Conservation (phyloP, 345 rosid genomes). For the Schrenkiella parvula region DNA sequence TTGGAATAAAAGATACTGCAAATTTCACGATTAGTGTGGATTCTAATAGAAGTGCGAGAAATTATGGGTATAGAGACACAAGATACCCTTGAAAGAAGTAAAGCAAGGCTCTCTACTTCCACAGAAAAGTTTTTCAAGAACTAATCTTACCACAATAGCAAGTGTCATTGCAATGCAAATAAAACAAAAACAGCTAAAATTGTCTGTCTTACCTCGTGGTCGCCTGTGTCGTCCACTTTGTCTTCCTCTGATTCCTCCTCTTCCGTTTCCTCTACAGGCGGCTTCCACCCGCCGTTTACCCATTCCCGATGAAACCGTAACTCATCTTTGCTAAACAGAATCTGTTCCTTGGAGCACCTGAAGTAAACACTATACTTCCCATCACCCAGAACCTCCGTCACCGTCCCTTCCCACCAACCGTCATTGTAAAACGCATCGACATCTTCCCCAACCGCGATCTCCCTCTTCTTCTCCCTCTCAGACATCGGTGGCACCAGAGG, state of each 20-base stretch:
- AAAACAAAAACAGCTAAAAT: background rate
- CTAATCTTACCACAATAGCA: background rate
- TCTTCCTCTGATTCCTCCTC: constrained; percentile 24
- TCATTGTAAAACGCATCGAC: constrained; percentile 70
- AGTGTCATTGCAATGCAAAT: background rate
- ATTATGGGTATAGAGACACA: background rate
- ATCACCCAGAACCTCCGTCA: constrained; percentile 46
- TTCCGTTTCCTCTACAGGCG: constrained; percentile 39
- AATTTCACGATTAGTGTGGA: background rate
- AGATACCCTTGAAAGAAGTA: background rate
- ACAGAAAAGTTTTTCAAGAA: background rate
- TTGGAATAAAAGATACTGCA: constrained; percentile 19
- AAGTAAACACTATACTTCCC: constrained; percentile 64
- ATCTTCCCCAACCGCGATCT: constrained; percentile 44
- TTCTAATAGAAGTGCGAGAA: background rate
- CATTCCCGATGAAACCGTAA: constrained; percentile 73
- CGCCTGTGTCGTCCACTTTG: background rate
- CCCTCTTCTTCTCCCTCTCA: constrained; percentile 49
- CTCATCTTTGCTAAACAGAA: constrained; percentile 40
- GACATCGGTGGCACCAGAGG: constrained; percentile 38
- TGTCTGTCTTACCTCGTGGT: constrained; percentile 26
- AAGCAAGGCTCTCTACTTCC: background rate
- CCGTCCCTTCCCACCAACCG: constrained; percentile 94
- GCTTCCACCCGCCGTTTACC: constrained; percentile 61
- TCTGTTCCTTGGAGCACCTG: constrained; percentile 50